Evolutionary conservation across 1,284 basidiomycete genomes (phyloP).

Genomic region (Ustilago vetiveriae): DNA sequence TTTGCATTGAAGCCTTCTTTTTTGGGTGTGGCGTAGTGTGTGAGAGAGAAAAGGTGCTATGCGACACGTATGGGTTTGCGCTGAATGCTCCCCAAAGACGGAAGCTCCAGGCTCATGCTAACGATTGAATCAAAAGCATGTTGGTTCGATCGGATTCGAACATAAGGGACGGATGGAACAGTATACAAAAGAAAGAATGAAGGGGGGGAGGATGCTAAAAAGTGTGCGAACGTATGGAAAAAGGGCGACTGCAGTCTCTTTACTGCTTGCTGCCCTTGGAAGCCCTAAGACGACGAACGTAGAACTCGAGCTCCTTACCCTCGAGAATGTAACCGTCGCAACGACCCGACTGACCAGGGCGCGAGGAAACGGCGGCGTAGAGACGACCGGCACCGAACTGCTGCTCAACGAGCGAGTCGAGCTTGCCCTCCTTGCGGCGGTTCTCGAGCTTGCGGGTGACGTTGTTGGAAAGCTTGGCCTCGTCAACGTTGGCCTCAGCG

Average conservation of each 20-base stretch:
- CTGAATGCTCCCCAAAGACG: background rate
- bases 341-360: slow-evolving; percentile 65
- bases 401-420: slow-evolving; percentile 66
- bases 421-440: slow-evolving; percentile 62
- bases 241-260: slow-evolving; percentile 5
- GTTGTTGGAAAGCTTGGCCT: slow-evolving; percentile 59
- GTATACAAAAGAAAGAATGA: background rate
- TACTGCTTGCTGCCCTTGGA: slow-evolving; percentile 60
- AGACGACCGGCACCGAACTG: slow-evolving; percentile 66
- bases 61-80: background rate
- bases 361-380: slow-evolving; percentile 64
- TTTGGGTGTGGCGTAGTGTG: slow-evolving; percentile 1
- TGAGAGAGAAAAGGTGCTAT: background rate
- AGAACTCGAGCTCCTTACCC: slow-evolving; percentile 66
- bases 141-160: slow-evolving; percentile 1
- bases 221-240: too few species aligned
- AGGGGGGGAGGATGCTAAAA: background rate
- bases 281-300: slow-evolving; percentile 62
- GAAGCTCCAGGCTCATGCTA: background rate
- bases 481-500: slow-evolving; percentile 51
- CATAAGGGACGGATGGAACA: background rate
- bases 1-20: slow-evolving; percentile 11
- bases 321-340: slow-evolving; percentile 67
- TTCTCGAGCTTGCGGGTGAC: slow-evolving; percentile 59
- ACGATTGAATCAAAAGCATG: background rate